Conservation (phyloP, 2,329 filamentous ascomycete genomes). For the Sordariomycetes sp. region DNA sequence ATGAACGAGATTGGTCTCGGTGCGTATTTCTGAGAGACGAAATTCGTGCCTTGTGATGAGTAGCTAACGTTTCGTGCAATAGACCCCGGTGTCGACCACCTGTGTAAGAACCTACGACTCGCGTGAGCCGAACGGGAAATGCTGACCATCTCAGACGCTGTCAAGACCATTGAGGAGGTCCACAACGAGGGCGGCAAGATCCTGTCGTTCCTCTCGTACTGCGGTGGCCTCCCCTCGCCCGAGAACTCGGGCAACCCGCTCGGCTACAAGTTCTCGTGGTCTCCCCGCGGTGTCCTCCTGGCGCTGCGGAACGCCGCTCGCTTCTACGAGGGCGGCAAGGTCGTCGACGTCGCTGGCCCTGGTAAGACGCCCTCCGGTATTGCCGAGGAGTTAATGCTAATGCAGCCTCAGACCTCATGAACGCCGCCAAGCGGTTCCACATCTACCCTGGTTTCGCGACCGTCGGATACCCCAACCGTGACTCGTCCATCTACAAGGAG, state of each 20-base stretch:
- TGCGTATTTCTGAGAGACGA: not conserved
- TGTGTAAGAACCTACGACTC: constrained; percentile 15
- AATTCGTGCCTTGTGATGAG: not conserved
- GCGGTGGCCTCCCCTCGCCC: constrained; percentile 63
- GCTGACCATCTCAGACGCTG: constrained; percentile 38
- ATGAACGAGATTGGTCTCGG: constrained; percentile 86
- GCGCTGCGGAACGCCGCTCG: constrained; percentile 79
- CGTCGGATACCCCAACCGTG: constrained; percentile 88
- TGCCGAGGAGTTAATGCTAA: not conserved
- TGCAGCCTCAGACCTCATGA: constrained; percentile 60
- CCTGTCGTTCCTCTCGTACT: constrained; percentile 70
- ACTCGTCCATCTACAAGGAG: constrained; percentile 79
- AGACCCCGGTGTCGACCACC: constrained; percentile 63
- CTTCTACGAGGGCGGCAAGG: constrained; percentile 70
- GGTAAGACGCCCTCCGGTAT: constrained; percentile 6
- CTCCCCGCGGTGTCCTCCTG: constrained; percentile 68
- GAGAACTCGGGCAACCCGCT: constrained; percentile 79
- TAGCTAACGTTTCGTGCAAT: constrained; percentile 19
- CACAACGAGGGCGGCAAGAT: constrained; percentile 83
- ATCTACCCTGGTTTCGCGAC: constrained; percentile 76
- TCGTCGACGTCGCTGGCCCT: constrained; percentile 48
- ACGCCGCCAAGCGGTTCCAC: constrained; percentile 74
- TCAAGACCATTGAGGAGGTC: constrained; percentile 83
- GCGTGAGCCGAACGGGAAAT: constrained; percentile 16
- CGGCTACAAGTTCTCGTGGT: constrained; percentile 76